Base-by-base conservation (phyloP, 2,329 filamentous ascomycete genomes). In the Paraconiothyrium brasiliense region DNA sequence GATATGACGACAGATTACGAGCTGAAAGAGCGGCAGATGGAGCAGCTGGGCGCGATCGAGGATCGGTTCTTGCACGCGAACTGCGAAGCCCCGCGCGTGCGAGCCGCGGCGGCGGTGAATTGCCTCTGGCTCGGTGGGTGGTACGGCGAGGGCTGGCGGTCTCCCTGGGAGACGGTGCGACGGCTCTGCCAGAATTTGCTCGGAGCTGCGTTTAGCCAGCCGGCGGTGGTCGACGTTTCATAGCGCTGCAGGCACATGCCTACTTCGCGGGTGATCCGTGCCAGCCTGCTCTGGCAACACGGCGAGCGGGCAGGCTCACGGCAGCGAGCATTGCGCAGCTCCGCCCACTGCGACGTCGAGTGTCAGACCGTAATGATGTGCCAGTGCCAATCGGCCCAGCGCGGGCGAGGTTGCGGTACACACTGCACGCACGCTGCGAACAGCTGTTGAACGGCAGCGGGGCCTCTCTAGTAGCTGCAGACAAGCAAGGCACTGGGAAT, bases 1-100 rank as follows among this genome's bases (percentile, higher is more conserved):
- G 52, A 57, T 56, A 76, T 78, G 74, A 77, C 74, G 73, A 76
- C 66, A 74, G 67, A 24, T 44, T 4, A 60, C 51, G 57, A 71
- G 70, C 69, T 71, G 69, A 72, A 64, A 51, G 49, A 56, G 64
- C 52, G 63, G 65, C 63, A 69, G 66, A 65, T 65, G 67, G 63
- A 60, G 60, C 65, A 63, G 20, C 20, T 64, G 67, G 62, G 61
- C 60, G 24, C 27, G 58, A 22, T 34, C 55, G 3, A 32, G 30
- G 52, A 47, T 52, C 35, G 14, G 37, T 14, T n/a, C 16, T 16
- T 46, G 54, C 54, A 56, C 37, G 43, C 54, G 39, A 46, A 27
- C 37, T 41, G 37, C 37, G 37, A 41, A 11, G 24, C 39, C 24
- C 51, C 51, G 51, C 51, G 51, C 37, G 51, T 54, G 39, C 22